Evolutionary conservation across 345 rosid species (phyloP).

Genomic region (Salix exigua): DNA sequence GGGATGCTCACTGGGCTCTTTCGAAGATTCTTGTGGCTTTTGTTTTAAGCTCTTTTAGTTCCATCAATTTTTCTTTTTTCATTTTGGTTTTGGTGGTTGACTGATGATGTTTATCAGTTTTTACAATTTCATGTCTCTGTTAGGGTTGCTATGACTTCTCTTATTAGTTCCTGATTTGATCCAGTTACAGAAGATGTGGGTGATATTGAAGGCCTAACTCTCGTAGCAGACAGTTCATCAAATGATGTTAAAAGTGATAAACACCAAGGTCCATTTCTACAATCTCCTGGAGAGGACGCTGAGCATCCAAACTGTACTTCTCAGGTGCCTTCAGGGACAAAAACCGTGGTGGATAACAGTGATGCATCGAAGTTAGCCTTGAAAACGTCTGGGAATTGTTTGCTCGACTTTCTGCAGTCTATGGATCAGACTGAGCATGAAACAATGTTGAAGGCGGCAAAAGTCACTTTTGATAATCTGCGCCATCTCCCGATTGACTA

Average conservation of each 20-base stretch:
- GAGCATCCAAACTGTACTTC: slow-evolving; percentile 11
- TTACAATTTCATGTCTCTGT: slow-evolving; percentile 1
- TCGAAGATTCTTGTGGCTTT: too few relatives aligned
- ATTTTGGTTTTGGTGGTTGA: not conserved
- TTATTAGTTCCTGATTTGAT: slow-evolving; percentile 8
- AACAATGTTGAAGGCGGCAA: slow-evolving; percentile 5
- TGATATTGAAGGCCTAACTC: slow-evolving; percentile 8
- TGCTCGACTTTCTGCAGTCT: slow-evolving; percentile 1
- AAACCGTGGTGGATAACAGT: not conserved
- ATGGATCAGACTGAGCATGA: slow-evolving; percentile 3
- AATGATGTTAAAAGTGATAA: not conserved
- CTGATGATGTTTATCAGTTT: slow-evolving; percentile 1
- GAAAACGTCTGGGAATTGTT: not conserved
- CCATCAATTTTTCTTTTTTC: too few relatives aligned
- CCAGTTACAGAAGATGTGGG: slow-evolving; percentile 7
- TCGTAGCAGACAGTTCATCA: not conserved
- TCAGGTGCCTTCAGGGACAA: slow-evolving; percentile 3
- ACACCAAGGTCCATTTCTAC: not conserved
- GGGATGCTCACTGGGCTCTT: too few relatives aligned
- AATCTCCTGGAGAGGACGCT: slow-evolving; percentile 9
- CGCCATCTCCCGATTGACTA: not conserved
- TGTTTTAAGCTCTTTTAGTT: too few relatives aligned
- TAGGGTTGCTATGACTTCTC: slow-evolving; percentile 23
- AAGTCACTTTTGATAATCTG: not conserved
- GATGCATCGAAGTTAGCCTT: not conserved